phyloP scores from a whole-genome alignment of 108 stramenopile genomes.

The Skeletonema marinoi region DNA sequence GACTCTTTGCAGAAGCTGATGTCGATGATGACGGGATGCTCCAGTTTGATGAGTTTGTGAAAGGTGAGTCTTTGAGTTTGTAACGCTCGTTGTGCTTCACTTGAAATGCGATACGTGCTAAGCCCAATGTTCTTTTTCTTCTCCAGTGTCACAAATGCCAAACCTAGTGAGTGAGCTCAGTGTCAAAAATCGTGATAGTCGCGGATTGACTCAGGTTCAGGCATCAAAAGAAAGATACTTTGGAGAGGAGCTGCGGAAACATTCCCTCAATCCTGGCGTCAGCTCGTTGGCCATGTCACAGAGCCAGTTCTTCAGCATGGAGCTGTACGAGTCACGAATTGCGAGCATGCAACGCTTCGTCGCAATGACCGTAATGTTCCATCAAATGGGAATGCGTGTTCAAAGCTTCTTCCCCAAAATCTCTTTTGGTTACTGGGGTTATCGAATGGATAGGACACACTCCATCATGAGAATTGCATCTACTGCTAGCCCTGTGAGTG shows the following conservation, averaged over 20 bases:
- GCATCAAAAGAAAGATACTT: slow-evolving; percentile 47
- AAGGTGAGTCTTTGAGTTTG: background rate
- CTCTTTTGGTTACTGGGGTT: slow-evolving; percentile 54
- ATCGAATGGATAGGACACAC: slow-evolving; percentile 54
- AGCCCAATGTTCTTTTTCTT: background rate
- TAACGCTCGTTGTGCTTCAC: background rate
- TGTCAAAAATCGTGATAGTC: slow-evolving; percentile 40
- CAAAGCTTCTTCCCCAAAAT: slow-evolving; percentile 41
- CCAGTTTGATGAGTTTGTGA: slow-evolving; percentile 53
- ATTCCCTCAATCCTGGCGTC: slow-evolving; percentile 22
- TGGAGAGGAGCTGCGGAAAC: slow-evolving; percentile 41
- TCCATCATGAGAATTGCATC: slow-evolving; percentile 54
- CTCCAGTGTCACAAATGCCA: slow-evolving; percentile 35
- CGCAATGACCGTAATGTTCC: slow-evolving; percentile 63
- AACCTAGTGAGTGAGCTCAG: slow-evolving; percentile 32
- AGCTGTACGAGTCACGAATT: slow-evolving; percentile 61
- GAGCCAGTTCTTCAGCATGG: slow-evolving; percentile 51
- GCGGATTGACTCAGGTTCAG: slow-evolving; percentile 45
- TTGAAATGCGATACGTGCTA: background rate
- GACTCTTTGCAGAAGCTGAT: slow-evolving; percentile 52
- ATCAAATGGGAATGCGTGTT: slow-evolving; percentile 58
- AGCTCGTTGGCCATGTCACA: slow-evolving; percentile 33
- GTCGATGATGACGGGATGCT: slow-evolving; percentile 41
- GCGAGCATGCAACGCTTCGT: slow-evolving; percentile 56
- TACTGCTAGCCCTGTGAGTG: slow-evolving; percentile 49